Percentiles rank a stretch among this genome's conserved stretches.
These are phyloP conservation scores for Gaeumannomyces tritici DNA, from an alignment of 2,329 filamentous ascomycete genomes.

Conservation along the genomic window DNA sequence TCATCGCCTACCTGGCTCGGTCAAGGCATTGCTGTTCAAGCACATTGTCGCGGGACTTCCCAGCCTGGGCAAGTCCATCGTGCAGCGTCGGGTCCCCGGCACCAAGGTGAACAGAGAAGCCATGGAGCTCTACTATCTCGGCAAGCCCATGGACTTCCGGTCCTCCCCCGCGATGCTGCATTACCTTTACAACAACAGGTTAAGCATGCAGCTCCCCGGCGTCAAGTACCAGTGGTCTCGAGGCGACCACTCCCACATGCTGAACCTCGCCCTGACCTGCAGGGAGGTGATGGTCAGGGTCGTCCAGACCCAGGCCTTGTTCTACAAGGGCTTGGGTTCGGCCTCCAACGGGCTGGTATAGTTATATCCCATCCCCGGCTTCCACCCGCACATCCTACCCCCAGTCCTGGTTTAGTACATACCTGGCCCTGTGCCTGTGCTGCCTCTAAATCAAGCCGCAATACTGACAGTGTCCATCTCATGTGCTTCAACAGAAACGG, in stretches of 20 bases:
- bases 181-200: not conserved
- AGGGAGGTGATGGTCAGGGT: conserved; percentile 3
- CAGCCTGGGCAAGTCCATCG: too few relatives aligned
- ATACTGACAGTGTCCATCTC: not conserved
- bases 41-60: too few relatives aligned
- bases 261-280: not conserved
- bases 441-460: not conserved
- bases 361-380: not conserved
- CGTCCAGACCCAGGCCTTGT: not conserved
- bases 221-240: not conserved
- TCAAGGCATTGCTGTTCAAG: too few relatives aligned
- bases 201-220: not conserved
- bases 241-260: not conserved
- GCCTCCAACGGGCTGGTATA: not conserved
- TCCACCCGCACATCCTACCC: not conserved
- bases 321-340: not conserved
- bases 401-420: not conserved
- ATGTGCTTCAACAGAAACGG: not conserved
- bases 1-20: too few relatives aligned
- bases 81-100: too few relatives aligned
- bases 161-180: not conserved
- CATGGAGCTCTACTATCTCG: not conserved
- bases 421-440: not conserved
- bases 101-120: not conserved
- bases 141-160: not conserved